These are phyloP conservation scores for Penicillium freii DNA, from an alignment of 2,329 filamentous ascomycete genomes.

Conservation along the genomic window DNA sequence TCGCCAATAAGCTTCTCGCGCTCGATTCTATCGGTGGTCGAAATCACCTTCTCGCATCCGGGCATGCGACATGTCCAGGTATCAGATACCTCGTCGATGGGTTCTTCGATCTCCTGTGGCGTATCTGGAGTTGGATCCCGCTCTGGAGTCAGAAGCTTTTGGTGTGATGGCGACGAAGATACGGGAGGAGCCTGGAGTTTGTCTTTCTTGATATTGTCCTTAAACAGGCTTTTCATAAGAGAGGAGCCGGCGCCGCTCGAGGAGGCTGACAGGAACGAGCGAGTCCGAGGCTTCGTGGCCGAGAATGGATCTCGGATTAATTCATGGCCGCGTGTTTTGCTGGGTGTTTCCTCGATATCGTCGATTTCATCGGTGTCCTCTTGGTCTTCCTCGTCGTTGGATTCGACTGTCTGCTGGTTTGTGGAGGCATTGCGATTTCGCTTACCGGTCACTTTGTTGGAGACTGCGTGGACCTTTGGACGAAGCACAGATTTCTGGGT, in stretches of 20 bases:
- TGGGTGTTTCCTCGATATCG: constrained; percentile 25
- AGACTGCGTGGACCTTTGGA: constrained; percentile 41
- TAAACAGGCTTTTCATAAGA: constrained; percentile 22
- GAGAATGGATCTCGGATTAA: constrained; percentile 25
- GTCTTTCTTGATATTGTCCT: constrained; percentile 7
- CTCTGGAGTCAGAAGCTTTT: neutral
- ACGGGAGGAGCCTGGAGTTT: constrained; percentile 5
- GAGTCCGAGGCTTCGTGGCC: constrained; percentile 15
- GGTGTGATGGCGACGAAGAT: neutral
- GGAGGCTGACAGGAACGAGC: constrained; percentile 13
- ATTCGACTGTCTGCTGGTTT: constrained; percentile 23
- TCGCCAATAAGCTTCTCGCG: constrained; percentile 22
- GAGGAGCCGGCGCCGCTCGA: constrained; percentile 15
- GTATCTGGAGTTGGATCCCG: constrained; percentile 5
- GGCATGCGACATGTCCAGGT: constrained; percentile 23
- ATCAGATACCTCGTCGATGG: constrained; percentile 6
- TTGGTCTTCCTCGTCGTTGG: constrained; percentile 29
- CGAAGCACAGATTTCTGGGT: constrained; percentile 47
- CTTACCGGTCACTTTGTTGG: constrained; percentile 43
- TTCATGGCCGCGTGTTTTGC: constrained; percentile 25
- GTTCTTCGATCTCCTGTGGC: neutral
- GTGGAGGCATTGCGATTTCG: constrained; percentile 36
- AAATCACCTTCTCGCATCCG: constrained; percentile 19
- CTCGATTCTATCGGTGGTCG: constrained; percentile 12
- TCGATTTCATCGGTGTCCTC: constrained; percentile 18